Evolutionary conservation across 768 basidiomycete genomes (phyloP), one percentile per base, ranked within the genome.

Genomic region (Leucocoprinus birnbaumii): DNA sequence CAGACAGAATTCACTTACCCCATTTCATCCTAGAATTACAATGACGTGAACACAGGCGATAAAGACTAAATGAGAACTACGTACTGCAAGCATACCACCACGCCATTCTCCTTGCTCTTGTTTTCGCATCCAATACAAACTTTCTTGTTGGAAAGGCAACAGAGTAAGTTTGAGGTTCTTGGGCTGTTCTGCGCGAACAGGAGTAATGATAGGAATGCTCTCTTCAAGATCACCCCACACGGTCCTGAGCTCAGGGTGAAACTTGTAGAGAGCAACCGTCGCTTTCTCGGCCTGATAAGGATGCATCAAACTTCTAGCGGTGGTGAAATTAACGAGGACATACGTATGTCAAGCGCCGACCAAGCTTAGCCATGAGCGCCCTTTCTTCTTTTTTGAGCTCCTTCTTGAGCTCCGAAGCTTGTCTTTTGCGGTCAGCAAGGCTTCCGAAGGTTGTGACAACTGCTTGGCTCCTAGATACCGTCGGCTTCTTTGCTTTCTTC

Each of bases 61-160:
- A 10, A 56, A 34, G 5, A 11, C 34, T 11, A 24, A 49, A 50
- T 18, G 53, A 40, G 37, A 45, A 59, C n/a, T 24, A 73, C 87
- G 62, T 69, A 91, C 91, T 18, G 94, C 93, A 51, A 98, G 77
- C 84, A 98, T 87, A 3, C 96, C 97, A 35, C 96, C 97, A 46
- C 78, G 74, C 91, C 95, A 98, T 2, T 84, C 71, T 6, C 89
- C 80, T 51, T 85, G 74, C 68, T 99, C 97, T 73, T 98, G 97
- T 64, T 91, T 80, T 61, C 84, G 82, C 93, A 99, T 96, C 97
- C 97, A 99, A 63, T 77, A 87, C 59, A 99, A 74, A 71, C 91
- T 93, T 72, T 99, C 97, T 50, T 82, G 84, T 68, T 99, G 97
- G 80, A 98, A 99, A 1, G 95, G 96, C 34, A 99, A 75, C 3